Evolutionary conservation across 768 basidiomycete genomes (phyloP), one percentile per base, ranked within the genome.

Genomic region (Butyriboletus loyo): DNA sequence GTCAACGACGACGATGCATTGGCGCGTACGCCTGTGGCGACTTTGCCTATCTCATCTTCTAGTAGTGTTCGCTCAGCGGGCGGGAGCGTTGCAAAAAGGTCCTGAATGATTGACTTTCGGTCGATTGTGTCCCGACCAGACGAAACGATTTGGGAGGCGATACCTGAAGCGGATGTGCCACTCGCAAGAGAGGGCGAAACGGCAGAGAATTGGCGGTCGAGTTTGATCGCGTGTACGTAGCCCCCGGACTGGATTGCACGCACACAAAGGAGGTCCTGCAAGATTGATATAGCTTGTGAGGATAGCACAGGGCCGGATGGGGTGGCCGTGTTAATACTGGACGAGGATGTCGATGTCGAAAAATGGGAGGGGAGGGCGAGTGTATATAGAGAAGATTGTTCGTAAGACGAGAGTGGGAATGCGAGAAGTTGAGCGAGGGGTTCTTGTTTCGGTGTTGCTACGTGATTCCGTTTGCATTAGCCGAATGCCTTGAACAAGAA

Each of bases 211-310:
- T 79, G 75, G 45, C 81, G 79, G 66, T 92, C 89, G 38, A 89
- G 75, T 70, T 84, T 86, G 63, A 92, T 80, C 9, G 89, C 91
- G n/a, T 83, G 82, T 0, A 78, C 70, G 59, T 85, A 84, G 52
- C 81, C 79, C 4, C 89, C 90, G 3, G 75, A 77, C 62, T 89
- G 85, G 31, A 92, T 79, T 9, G 92, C 79, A 10, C 91, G 85
- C 15, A 87, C 81, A 54, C 86, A 89, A 27, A 89, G 76, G n/a
- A 92, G 77, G 56, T 92, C 87, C 65, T 89, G 89, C 0, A 92
- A 66, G 14, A 81, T 73, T 6, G 83, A 75, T 24, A 85, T 65
- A 2, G 82, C 79, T 2, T 76, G 59, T 8, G 76, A 56, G 1
- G 83, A 72, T 10, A 85, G 68, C 24, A 45, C 28, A 24, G 54